Conservation (phyloP, 305 asterid genomes). For the Plantago rigida region DNA sequence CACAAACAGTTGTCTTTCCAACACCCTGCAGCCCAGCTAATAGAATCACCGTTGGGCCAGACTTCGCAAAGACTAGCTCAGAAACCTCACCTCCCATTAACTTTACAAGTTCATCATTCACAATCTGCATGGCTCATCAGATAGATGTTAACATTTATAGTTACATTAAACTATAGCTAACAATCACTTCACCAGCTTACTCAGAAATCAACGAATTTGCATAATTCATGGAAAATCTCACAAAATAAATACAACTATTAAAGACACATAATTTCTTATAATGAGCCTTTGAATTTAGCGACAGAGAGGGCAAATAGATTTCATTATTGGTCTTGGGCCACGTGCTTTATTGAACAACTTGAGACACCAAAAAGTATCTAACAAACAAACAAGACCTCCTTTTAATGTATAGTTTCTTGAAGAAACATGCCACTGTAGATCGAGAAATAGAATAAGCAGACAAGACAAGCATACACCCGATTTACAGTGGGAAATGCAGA, state of each 20-base stretch:
- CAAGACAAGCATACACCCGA: too few species aligned
- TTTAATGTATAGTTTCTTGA: background rate
- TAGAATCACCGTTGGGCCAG: slow-evolving; percentile 72
- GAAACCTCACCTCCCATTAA: slow-evolving; percentile 97
- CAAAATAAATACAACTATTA: background rate
- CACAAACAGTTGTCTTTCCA: slow-evolving; percentile 95
- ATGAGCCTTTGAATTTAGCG: background rate
- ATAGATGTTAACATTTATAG: slow-evolving; percentile 16
- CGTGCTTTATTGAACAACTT: background rate
- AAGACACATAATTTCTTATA: background rate
- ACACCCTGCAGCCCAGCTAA: slow-evolving; percentile 99
- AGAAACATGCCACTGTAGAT: background rate
- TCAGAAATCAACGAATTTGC: background rate
- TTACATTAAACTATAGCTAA: slow-evolving; percentile 13
- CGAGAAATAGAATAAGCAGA: background rate
- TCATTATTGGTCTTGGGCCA: background rate
- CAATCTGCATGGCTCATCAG: slow-evolving; percentile 47
- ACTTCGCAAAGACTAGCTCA: slow-evolving; percentile 70
- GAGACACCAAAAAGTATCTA: slow-evolving; percentile 1
- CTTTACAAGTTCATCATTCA: slow-evolving; percentile 74
- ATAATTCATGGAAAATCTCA: slow-evolving; percentile 10
- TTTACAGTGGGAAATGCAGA: background rate
- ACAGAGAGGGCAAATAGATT: background rate
- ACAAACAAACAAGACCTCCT: slow-evolving; percentile 5
- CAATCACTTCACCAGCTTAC: slow-evolving; percentile 17